These are phyloP conservation scores for Geoglossum cookeanum DNA, from an alignment of 2,329 filamentous ascomycete genomes.

Conservation along the genomic window DNA sequence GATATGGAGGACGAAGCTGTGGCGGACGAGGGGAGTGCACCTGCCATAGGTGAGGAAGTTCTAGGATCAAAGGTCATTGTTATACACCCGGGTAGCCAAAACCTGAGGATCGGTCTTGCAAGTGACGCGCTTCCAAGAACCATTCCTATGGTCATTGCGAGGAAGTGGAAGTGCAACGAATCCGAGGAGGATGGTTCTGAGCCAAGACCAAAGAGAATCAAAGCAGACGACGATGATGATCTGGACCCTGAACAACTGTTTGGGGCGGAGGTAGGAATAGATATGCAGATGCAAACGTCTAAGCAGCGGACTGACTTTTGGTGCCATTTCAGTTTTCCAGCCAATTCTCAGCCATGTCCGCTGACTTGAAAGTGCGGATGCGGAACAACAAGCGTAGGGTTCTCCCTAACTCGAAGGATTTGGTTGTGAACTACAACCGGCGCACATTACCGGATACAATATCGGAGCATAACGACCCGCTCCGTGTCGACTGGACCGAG, in stretches of 20 bases:
- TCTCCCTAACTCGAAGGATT: constrained; percentile 89
- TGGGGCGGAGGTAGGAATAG: constrained; percentile 52
- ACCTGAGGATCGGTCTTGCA: constrained; percentile 83
- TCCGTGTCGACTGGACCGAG: constrained; percentile 92
- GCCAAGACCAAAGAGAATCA: constrained; percentile 50
- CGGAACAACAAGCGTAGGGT: constrained; percentile 86
- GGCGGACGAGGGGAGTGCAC: constrained; percentile 31
- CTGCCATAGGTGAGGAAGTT: constrained; percentile 37
- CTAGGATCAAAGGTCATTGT: constrained; percentile 84
- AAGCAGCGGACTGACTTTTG: constrained; percentile 1
- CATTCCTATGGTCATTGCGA: constrained; percentile 80
- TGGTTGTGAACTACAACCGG: constrained; percentile 87
- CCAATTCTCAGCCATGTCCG: constrained; percentile 61
- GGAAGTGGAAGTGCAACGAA: constrained; percentile 59
- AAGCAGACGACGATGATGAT: constrained; percentile 40
- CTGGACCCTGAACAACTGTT: constrained; percentile 60
- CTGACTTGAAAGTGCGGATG: constrained; percentile 79
- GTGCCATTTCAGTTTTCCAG: constrained; percentile 30
- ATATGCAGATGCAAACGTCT: neutral
- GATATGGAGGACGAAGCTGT: constrained; percentile 20
- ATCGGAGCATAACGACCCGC: constrained; percentile 80
- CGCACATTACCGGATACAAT: constrained; percentile 71
- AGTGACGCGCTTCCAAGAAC: constrained; percentile 90
- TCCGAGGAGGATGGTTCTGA: constrained; percentile 65
- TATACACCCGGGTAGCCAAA: constrained; percentile 89